Conservation (phyloP, 805 yeast species). For the Danielia oregonensis region DNA sequence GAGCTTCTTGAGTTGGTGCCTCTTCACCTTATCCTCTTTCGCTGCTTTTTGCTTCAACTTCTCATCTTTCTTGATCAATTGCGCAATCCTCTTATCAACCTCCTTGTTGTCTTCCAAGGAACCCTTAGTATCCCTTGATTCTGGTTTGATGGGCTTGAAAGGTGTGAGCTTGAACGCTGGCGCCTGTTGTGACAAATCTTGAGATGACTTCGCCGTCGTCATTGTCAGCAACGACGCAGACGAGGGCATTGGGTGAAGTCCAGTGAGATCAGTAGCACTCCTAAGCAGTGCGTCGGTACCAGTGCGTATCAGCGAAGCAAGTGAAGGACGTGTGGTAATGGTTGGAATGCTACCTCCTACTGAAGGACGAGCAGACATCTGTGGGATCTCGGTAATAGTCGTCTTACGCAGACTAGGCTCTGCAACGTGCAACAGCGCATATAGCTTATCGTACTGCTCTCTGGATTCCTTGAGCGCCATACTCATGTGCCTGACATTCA, state of each 20-base stretch:
- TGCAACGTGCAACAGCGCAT: conserved; percentile 1
- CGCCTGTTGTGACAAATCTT: background rate
- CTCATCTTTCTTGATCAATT: conserved; percentile 30
- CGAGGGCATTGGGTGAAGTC: conserved; percentile 7
- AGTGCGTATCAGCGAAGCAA: background rate
- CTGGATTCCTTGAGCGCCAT: conserved; percentile 24
- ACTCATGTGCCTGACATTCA: conserved; percentile 52
- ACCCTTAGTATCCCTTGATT: conserved; percentile 6
- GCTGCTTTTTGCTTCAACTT: conserved; percentile 17
- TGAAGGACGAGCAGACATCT: background rate
- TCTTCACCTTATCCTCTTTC: conserved; percentile 11
- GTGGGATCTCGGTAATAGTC: background rate
- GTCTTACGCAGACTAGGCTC: background rate
- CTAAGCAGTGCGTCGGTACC: background rate
- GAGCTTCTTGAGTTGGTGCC: conserved; percentile 9
- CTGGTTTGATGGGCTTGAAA: conserved; percentile 24
- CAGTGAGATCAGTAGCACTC: background rate
- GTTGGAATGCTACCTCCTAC: background rate
- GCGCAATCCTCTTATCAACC: conserved; percentile 31
- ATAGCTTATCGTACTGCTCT: conserved; percentile 13
- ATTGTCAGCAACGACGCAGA: conserved; percentile 7
- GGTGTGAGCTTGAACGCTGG: conserved; percentile 21
- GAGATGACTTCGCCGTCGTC: conserved; percentile 9
- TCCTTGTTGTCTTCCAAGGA: conserved; percentile 20
- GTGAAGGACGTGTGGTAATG: background rate